Conservation (phyloP, 805 yeast species). For the Isabelozyma gotoi region DNA sequence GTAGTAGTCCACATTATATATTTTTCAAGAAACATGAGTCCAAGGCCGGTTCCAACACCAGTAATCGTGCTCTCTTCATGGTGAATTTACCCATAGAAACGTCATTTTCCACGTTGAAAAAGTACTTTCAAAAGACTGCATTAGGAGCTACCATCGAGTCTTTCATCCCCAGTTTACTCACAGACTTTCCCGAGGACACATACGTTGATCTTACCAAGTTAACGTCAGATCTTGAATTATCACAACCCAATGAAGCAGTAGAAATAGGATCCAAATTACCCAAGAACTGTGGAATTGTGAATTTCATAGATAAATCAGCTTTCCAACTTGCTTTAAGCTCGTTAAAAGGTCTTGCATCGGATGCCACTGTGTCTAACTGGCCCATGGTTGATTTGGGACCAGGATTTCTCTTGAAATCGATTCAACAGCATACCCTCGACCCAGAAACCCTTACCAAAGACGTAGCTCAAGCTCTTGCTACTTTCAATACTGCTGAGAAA, state of each 20-base stretch:
- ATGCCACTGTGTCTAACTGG: slow-evolving; percentile 32
- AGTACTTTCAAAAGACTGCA: slow-evolving; percentile 57
- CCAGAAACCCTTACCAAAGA: slow-evolving; percentile 50
- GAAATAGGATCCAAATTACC: slow-evolving; percentile 52
- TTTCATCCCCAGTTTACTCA: slow-evolving; percentile 31
- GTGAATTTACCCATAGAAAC: slow-evolving; percentile 74
- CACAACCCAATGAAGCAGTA: slow-evolving; percentile 19
- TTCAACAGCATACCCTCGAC: slow-evolving; percentile 40
- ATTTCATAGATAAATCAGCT: slow-evolving; percentile 71
- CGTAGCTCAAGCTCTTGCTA: slow-evolving; percentile 61
- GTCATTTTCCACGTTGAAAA: slow-evolving; percentile 50
- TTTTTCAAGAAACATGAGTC: slow-evolving; percentile 64
- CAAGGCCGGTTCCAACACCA: slow-evolving; percentile 38
- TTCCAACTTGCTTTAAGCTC: slow-evolving; percentile 62
- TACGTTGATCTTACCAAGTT: slow-evolving; percentile 56
- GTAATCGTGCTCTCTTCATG: slow-evolving; percentile 65
- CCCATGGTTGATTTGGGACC: slow-evolving; percentile 38
- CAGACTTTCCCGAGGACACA: slow-evolving; percentile 44
- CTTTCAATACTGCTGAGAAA: slow-evolving; percentile 71
- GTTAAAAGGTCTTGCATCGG: slow-evolving; percentile 49
- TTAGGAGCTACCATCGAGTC: slow-evolving; percentile 64
- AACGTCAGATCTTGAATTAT: slow-evolving; percentile 54
- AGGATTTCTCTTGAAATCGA: slow-evolving; percentile 42
- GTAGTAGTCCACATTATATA: slow-evolving; percentile 51
- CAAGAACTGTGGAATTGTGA: slow-evolving; percentile 69